Percentiles rank a stretch among this genome's conserved stretches.
Evolutionary conservation across 257 asterid genomes (phyloP).

Genomic region (Solanum lycopersicoides): DNA sequence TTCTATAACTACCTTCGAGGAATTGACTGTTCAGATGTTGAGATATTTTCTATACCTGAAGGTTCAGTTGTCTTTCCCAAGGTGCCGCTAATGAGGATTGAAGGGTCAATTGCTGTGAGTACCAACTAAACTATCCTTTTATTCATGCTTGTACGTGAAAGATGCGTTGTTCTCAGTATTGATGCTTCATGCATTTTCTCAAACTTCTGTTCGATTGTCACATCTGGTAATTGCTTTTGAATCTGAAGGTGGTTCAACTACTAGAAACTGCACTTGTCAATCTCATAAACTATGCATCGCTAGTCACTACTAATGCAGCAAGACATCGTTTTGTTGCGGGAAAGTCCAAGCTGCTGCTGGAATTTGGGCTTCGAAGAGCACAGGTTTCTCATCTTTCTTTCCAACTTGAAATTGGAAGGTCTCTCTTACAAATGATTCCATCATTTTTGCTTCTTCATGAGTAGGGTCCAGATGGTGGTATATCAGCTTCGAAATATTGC

Average conservation of each 20-base stretch:
- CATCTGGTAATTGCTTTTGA: background rate
- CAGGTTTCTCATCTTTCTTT: constrained; percentile 37
- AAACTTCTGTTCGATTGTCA: background rate
- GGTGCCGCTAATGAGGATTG: constrained; percentile 89
- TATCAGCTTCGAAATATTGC: constrained; percentile 87
- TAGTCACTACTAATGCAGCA: constrained; percentile 97
- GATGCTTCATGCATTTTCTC: background rate
- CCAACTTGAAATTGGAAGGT: background rate
- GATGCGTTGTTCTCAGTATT: background rate
- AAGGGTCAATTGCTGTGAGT: constrained; percentile 96
- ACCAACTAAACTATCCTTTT: background rate
- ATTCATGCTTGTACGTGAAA: background rate
- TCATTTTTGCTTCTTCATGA: background rate
- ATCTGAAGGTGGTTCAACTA: constrained; percentile 79
- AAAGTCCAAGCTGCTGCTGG: constrained; percentile 84
- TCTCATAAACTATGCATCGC: constrained; percentile 82
- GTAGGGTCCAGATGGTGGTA: constrained; percentile 99
- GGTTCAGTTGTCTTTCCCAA: constrained; percentile 93
- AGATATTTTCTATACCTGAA: constrained; percentile 87
- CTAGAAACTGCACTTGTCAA: constrained; percentile 92
- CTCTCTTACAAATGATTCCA: background rate
- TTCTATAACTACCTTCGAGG: constrained; percentile 78
- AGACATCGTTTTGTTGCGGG: constrained; percentile 99
- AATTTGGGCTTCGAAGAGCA: constrained; percentile 91
- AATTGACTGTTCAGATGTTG: constrained; percentile 78